A percentile compares a stretch with the other conserved stretches of the same genome.
Evolutionary conservation across 306 rosid genomes (phyloP).

Genomic region (Clitoria ternatea): DNA sequence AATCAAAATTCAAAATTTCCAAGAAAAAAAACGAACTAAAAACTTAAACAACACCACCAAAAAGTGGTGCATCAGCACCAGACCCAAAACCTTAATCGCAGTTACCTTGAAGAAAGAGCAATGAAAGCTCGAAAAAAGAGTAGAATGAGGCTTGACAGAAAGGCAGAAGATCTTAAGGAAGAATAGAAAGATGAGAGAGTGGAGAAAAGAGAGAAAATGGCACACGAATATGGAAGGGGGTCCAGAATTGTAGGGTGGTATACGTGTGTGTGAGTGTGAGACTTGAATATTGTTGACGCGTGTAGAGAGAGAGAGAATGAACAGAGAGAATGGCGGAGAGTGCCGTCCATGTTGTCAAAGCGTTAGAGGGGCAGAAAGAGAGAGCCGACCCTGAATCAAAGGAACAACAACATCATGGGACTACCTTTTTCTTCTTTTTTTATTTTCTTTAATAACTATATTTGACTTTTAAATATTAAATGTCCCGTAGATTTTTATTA

Average conservation of each 20-base stretch:
- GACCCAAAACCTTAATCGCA: not conserved
- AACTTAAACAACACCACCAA: not conserved
- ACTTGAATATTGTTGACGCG: not conserved
- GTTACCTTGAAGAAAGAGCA: not conserved
- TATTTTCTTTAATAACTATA: not conserved
- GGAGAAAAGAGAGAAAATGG: not conserved
- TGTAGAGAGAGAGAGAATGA: not conserved
- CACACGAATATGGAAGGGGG: not conserved
- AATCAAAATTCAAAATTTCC: not conserved
- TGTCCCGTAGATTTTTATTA: too few relatives aligned
- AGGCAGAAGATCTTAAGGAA: not conserved
- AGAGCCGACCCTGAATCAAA: not conserved
- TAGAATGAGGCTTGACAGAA: not conserved
- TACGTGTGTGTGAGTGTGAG: too few relatives aligned
- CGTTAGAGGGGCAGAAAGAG: slow-evolving; percentile 1
- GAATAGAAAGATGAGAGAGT: not conserved
- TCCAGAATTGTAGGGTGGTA: slow-evolving; percentile 3
- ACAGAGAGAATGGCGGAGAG: slow-evolving; percentile 26
- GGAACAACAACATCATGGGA: slow-evolving; percentile 14
- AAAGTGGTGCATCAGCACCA: not conserved
- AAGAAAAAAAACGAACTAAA: not conserved
- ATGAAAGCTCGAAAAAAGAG: not conserved
- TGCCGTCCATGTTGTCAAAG: slow-evolving; percentile 36
- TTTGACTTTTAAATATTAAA: not conserved
- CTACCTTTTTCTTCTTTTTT: not conserved